phyloP scores from a whole-genome alignment of 495 filamentous ascomycete species.

The Daldinia grandis region DNA sequence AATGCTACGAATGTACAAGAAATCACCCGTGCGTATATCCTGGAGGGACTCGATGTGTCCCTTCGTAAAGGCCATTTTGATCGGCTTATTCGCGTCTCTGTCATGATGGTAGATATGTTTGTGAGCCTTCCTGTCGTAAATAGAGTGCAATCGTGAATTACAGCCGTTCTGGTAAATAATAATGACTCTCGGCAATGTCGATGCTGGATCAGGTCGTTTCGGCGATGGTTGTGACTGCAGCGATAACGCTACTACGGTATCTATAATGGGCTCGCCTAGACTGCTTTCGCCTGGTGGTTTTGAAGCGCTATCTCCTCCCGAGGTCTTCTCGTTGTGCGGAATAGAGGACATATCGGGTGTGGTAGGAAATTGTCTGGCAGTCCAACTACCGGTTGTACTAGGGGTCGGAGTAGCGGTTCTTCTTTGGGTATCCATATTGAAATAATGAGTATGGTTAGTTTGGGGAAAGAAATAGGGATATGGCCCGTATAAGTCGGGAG shows the following conservation, averaged over 20 bases:
- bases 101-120: slow-evolving; percentile 8
- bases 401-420: background rate
- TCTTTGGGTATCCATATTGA: background rate
- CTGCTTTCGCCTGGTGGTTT: background rate
- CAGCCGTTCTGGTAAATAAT: slow-evolving; percentile 3
- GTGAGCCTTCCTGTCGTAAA: background rate
- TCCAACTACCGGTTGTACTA: background rate
- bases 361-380: background rate
- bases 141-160: slow-evolving; percentile 4
- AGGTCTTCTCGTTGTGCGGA: background rate
- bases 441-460: background rate
- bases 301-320: background rate
- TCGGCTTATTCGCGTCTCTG: slow-evolving; percentile 1
- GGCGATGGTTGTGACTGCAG: background rate
- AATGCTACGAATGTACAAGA: background rate
- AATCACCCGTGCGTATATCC: background rate
- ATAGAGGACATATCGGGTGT: background rate
- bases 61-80: background rate
- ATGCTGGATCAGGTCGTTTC: background rate
- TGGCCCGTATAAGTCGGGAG: background rate
- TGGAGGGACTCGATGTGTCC: background rate
- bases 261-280: background rate
- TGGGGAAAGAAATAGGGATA: background rate
- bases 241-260: background rate
- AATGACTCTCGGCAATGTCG: background rate